These are phyloP conservation scores for Geranium rotundifolium DNA, from an alignment of 345 rosid species.

Conservation along the genomic window DNA sequence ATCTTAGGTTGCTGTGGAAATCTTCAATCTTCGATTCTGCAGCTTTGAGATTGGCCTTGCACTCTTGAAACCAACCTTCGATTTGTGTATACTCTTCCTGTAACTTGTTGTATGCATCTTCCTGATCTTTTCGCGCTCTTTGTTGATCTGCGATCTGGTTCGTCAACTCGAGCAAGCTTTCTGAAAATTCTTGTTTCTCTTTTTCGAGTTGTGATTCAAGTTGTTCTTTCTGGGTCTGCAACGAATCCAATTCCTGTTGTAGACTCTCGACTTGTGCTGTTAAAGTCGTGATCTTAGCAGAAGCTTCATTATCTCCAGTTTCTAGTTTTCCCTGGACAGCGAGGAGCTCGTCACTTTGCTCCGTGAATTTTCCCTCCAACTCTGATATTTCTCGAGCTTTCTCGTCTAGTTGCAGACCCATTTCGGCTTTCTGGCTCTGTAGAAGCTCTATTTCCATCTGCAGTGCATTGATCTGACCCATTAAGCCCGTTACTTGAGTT, in stretches of 20 bases:
- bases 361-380: conserved; percentile 27
- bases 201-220: conserved; percentile 35
- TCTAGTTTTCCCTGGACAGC: not conserved
- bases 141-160: conserved; percentile 39
- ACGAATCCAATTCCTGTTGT: conserved; percentile 39
- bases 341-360: conserved; percentile 30
- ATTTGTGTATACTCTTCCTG: conserved; percentile 38
- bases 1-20: conserved; percentile 23
- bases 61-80: conserved; percentile 25
- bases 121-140: conserved; percentile 32
- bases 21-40: conserved; percentile 42
- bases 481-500: conserved; percentile 27
- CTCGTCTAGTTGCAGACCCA: conserved; percentile 41
- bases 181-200: conserved; percentile 40
- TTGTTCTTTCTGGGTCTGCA: conserved; percentile 29
- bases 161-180: conserved; percentile 27
- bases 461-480: conserved; percentile 39
- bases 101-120: conserved; percentile 28
- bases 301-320: conserved; percentile 30
- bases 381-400: conserved; percentile 45
- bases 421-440: conserved; percentile 38
- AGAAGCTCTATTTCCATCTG: conserved; percentile 41
- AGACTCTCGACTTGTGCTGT: conserved; percentile 27
- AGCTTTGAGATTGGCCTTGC: conserved; percentile 27
- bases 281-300: conserved; percentile 32